Evolutionary conservation across 371 early-diverging fungal genomes (phyloP).

Genomic region (Haplosporangium sp.): DNA sequence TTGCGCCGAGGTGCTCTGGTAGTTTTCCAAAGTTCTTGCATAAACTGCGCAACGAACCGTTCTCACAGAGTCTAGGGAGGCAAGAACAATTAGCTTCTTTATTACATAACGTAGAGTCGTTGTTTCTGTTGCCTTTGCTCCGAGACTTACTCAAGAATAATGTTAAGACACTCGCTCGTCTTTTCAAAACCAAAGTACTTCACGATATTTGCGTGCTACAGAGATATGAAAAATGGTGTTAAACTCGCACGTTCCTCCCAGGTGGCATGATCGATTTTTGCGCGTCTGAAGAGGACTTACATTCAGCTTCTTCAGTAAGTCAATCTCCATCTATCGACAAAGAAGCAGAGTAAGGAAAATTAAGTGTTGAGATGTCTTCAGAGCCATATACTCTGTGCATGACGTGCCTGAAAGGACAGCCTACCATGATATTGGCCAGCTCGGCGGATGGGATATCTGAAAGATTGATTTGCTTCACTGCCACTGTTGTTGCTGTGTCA

Average conservation of each 20-base stretch:
- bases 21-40: constrained; percentile 86
- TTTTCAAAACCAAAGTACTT: constrained; percentile 79
- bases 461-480: constrained; percentile 77
- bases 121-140: neutral
- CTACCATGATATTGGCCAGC: constrained; percentile 67
- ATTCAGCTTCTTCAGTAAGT: constrained; percentile 71
- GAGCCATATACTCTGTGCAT: too few species aligned
- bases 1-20: constrained; percentile 82
- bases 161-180: constrained; percentile 72
- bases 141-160: constrained; percentile 76
- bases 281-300: constrained; percentile 50
- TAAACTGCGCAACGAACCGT: constrained; percentile 86
- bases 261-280: neutral
- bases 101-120: neutral
- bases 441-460: constrained; percentile 60
- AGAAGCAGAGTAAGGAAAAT: neutral
- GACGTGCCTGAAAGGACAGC: neutral
- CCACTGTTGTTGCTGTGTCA: constrained; percentile 79
- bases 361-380: too few species aligned
- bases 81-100: neutral
- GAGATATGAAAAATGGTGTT: constrained; percentile 1
- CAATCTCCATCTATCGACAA: constrained; percentile 69
- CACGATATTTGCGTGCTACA: constrained; percentile 81
- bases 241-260: neutral
- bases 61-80: constrained; percentile 76